Base-by-base conservation (phyloP, 305 asterid genomes). In the Fraxinus platypoda region DNA sequence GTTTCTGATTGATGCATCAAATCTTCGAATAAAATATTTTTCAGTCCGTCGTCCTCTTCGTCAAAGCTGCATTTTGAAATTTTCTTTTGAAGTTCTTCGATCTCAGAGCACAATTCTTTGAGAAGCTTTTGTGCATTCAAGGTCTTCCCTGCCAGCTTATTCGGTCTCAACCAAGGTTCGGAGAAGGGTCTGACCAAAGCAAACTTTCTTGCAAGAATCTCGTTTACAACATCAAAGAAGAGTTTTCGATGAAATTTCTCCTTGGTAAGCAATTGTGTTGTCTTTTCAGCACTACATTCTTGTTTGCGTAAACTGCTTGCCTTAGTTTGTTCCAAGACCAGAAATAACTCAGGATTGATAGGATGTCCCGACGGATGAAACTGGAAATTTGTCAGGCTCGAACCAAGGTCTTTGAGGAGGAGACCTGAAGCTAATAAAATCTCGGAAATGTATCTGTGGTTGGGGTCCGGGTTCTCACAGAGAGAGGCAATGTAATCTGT, bases 351-450 rank as follows among this genome's bases (percentile, higher is more conserved):
- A 0, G 98, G 99, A 84, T 94, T 94, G 87, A 94, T 91, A 0
- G 98, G 98, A 78, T 90, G 84, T 28, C 99, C 97, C 0, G 98
- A 92, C 1, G 88, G 90, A 75, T 96, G 98, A 80, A 93, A 92
- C 86, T 92, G 95, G 89, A 96, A 92, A 78, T 86, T 87, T 49
- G 87, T 81, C 25, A 88, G 88, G 91, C 87, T 90, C 8, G 96
- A 87, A 37, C 92, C 89, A 4, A 95, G 92, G 83, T 93, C 98
- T 80, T 93, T 87, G 37, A 96, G 98, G 79, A 94, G 97, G 81
- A 96, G 97, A 13, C 99, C 98, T 0, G 99, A 96, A 78, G 98
- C 98, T 82, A 96, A 87, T 74, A 96, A 85, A 80, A 96, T 91
- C 86, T 96, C 97, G 0, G 98, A 94, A 52, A 94, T 81, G 89